Evolutionary conservation across 345 rosid species (phyloP).

Genomic region (Rhizophora apiculata): DNA sequence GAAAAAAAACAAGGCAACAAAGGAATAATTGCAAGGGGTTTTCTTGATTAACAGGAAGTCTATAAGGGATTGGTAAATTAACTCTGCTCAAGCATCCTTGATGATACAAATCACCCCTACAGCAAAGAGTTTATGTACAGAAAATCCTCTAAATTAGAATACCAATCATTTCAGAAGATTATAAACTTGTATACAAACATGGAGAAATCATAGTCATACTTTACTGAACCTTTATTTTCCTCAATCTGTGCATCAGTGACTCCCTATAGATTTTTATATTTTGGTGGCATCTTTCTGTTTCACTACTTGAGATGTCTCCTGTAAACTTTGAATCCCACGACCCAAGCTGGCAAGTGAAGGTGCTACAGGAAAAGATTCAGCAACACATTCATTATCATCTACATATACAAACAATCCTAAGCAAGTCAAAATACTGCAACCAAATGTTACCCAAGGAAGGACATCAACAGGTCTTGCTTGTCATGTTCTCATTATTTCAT

Average conservation of each 20-base stretch:
- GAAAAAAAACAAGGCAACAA: too few species aligned
- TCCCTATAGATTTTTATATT: conserved; percentile 82
- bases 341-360: conserved; percentile 88
- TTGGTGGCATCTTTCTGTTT: conserved; percentile 51
- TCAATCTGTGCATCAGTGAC: conserved; percentile 63
- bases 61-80: neutral
- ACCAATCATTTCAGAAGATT: neutral
- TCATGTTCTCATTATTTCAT: conserved; percentile 90
- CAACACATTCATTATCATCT: conserved; percentile 89
- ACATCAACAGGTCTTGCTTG: conserved; percentile 48
- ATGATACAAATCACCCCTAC: neutral
- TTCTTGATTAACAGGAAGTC: too few species aligned
- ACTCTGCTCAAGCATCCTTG: neutral
- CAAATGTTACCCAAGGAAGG: conserved; percentile 82
- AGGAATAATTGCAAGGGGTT: neutral
- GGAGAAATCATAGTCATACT: neutral
- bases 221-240: conserved; percentile 53
- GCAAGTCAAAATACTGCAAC: conserved; percentile 76
- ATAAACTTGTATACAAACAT: neutral
- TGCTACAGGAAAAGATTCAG: conserved; percentile 76
- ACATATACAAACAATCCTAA: conserved; percentile 59
- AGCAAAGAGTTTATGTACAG: neutral
- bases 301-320: conserved; percentile 56
- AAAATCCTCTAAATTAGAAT: neutral
- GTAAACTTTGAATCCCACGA: conserved; percentile 76